phyloP scores from a whole-genome alignment of 164 flowering plant genomes.

The Sextonia rubra region DNA sequence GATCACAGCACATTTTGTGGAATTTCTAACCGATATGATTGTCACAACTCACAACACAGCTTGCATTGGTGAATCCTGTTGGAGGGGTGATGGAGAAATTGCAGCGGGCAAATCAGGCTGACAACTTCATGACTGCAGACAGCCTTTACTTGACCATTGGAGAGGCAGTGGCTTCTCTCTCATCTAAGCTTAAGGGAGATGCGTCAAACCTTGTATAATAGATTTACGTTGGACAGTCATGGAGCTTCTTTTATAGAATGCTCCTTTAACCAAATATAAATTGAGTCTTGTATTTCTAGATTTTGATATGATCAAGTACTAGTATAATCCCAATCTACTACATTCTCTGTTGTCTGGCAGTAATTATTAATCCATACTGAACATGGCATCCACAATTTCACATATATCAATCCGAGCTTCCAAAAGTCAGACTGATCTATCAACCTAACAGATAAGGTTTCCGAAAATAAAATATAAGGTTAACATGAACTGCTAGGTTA shows the following conservation, averaged over 20 bases:
- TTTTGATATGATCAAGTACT: no score
- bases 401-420: no score
- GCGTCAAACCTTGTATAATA: slow-evolving; percentile 18
- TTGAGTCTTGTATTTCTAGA: not conserved
- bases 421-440: no score
- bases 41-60: slow-evolving; percentile 29
- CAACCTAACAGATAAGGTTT: no score
- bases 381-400: no score
- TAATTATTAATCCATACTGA: no score
- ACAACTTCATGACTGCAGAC: slow-evolving; percentile 39
- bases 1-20: not conserved
- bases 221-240: not conserved
- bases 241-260: not conserved
- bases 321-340: no score
- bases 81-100: slow-evolving; percentile 77
- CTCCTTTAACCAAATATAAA: not conserved
- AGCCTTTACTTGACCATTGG: slow-evolving; percentile 66
- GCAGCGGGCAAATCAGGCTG: slow-evolving; percentile 43
- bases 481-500: no score
- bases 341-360: no score
- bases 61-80: slow-evolving; percentile 79
- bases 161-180: slow-evolving; percentile 64
- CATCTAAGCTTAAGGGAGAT: slow-evolving; percentile 38
- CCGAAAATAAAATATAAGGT: no score
- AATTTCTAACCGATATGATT: not conserved